Evolutionary conservation across 306 rosid species (phyloP).

Genomic region (Lathyrus oleraceus): DNA sequence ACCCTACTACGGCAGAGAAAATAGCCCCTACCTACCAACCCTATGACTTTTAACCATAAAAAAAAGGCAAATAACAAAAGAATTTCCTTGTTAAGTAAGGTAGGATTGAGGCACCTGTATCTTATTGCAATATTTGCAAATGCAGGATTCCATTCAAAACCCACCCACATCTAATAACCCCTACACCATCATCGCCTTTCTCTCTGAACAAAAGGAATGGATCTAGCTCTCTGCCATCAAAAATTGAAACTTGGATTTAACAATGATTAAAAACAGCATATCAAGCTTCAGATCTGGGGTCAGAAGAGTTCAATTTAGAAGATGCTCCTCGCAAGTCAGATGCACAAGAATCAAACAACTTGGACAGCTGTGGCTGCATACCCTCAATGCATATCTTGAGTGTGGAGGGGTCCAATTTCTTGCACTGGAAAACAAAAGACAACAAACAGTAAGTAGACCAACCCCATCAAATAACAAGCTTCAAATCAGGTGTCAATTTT

Average conservation of each 20-base stretch:
- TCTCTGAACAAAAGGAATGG: slow-evolving; percentile 51
- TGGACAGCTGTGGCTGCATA: slow-evolving; percentile 68
- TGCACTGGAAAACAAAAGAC: slow-evolving; percentile 51
- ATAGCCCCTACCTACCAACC: slow-evolving; percentile 61
- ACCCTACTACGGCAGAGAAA: slow-evolving; percentile 66
- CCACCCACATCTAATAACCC: slow-evolving; percentile 54
- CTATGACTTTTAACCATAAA: slow-evolving; percentile 50
- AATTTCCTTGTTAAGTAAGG: slow-evolving; percentile 47
- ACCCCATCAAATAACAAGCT: neutral
- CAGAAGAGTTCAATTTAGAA: slow-evolving; percentile 70
- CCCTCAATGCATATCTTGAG: slow-evolving; percentile 51
- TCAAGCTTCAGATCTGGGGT: slow-evolving; percentile 76
- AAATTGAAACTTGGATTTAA: slow-evolving; percentile 60
- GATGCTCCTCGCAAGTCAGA: slow-evolving; percentile 57
- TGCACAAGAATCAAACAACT: slow-evolving; percentile 62
- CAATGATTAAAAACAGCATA: slow-evolving; percentile 41
- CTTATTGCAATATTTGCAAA: slow-evolving; percentile 95
- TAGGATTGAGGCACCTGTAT: slow-evolving; percentile 81
- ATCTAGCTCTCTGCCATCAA: slow-evolving; percentile 72
- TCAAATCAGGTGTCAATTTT: neutral
- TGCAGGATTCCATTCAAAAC: slow-evolving; percentile 75
- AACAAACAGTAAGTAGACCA: slow-evolving; percentile 17
- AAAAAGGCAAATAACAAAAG: slow-evolving; percentile 22
- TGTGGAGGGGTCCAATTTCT: slow-evolving; percentile 57
- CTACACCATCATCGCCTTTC: slow-evolving; percentile 58